These are phyloP conservation scores for Pseudoneurospora amorphoporcata DNA, from an alignment of 495 filamentous ascomycete genomes.

Conservation along the genomic window DNA sequence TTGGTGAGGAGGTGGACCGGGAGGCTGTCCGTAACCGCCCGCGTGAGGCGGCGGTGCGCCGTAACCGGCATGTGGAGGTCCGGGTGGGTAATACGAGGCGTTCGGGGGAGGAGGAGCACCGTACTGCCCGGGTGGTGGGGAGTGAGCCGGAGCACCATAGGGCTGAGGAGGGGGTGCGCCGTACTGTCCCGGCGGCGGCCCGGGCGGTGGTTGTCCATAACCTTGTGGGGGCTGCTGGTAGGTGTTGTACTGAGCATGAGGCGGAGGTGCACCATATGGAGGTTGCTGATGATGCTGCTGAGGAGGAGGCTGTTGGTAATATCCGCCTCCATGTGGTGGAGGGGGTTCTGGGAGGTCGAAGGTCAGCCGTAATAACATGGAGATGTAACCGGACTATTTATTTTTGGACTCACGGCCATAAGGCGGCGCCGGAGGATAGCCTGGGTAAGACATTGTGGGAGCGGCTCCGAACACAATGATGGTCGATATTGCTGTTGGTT, in stretches of 20 bases:
- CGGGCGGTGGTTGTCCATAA: conserved; percentile 3
- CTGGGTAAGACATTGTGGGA: conserved; percentile 19
- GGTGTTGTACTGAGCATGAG: conserved; percentile 7
- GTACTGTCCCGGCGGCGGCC: conserved; percentile 4
- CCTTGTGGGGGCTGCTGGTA: conserved; percentile 8
- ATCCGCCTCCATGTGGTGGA: conserved; percentile 20
- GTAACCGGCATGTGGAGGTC: background rate
- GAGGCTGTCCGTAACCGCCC: background rate
- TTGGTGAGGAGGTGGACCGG: conserved; percentile 2
- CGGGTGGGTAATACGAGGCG: conserved; percentile 5
- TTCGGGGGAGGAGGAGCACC: conserved; percentile 1
- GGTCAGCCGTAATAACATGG: background rate
- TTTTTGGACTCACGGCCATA: conserved; percentile 20
- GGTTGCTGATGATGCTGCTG: conserved; percentile 7
- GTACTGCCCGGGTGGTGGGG: conserved; percentile 2
- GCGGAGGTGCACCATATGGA: conserved; percentile 8
- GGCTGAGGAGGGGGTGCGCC: conserved; percentile 7
- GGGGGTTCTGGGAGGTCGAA: conserved; percentile 14
- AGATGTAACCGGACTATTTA: too few relatives aligned
- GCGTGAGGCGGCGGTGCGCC: background rate
- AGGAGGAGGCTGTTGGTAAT: conserved; percentile 18
- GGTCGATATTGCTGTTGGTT: background rate
- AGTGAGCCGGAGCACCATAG: conserved; percentile 2
- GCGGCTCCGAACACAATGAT: background rate
- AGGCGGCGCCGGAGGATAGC: conserved; percentile 14